These are phyloP conservation scores for Trichophyton mentagrophytes DNA, from an alignment of 2,329 filamentous ascomycete genomes.

Conservation along the genomic window DNA sequence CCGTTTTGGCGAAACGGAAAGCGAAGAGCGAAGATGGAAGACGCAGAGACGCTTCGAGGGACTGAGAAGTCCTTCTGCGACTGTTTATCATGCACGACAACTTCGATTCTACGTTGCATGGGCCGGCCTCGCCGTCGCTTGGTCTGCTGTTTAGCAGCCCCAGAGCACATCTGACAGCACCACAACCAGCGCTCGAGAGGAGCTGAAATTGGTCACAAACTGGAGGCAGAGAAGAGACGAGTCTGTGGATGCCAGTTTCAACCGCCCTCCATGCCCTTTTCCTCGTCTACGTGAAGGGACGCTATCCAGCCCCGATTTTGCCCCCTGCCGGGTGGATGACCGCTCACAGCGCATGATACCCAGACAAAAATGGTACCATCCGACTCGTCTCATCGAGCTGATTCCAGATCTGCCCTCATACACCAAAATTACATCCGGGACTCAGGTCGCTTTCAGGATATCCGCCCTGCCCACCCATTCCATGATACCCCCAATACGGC, in stretches of 20 bases:
- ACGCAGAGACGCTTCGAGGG: no score
- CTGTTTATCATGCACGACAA: neutral
- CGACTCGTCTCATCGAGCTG: slow-evolving; percentile 4
- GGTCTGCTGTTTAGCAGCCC: neutral
- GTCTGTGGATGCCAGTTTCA: neutral
- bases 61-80: neutral
- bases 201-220: neutral
- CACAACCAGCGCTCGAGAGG: neutral
- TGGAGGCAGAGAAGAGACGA: neutral
- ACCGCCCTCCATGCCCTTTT: neutral
- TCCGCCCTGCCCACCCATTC: neutral
- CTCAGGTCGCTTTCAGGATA: slow-evolving; percentile 5
- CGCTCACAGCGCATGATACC: neutral
- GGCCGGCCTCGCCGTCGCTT: neutral
- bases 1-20: slow-evolving; percentile 3
- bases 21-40: neutral
- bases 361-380: slow-evolving; percentile 6
- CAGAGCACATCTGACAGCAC: neutral
- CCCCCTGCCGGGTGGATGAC: neutral
- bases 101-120: neutral
- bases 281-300: neutral
- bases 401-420: neutral
- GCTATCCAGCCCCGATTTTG: neutral
- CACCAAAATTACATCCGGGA: slow-evolving; percentile 4
- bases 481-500: slow-evolving; percentile 2